These are phyloP conservation scores for Talaromyces sp. DNA, from an alignment of 2,329 filamentous ascomycete species.

Conservation along the genomic window DNA sequence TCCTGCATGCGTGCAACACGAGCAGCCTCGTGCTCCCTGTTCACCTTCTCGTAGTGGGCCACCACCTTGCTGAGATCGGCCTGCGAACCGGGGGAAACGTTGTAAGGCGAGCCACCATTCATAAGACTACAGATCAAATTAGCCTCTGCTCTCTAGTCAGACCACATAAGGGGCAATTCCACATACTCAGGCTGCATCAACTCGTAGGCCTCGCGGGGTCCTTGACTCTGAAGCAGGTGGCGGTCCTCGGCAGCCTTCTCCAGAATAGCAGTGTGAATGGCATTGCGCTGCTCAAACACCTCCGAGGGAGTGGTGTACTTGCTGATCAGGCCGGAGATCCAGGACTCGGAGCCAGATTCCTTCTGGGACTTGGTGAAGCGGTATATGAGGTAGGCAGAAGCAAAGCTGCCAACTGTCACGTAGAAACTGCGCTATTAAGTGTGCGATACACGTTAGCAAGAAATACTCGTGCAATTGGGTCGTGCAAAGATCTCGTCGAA, in stretches of 20 bases:
- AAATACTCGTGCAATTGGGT: constrained; percentile 8
- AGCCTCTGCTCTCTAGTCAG: constrained; percentile 8
- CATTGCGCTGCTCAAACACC: constrained; percentile 59
- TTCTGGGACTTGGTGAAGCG: constrained; percentile 41
- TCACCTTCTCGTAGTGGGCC: constrained; percentile 63
- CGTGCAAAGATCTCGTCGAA: constrained; percentile 9
- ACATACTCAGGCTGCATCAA: constrained; percentile 68
- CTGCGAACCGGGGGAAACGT: constrained; percentile 63
- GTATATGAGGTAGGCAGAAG: constrained; percentile 48
- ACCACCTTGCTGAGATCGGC: constrained; percentile 63
- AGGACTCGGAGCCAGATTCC: constrained; percentile 43
- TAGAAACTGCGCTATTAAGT: constrained; percentile 51
- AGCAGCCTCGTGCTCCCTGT: constrained; percentile 59
- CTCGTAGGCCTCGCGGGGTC: constrained; percentile 50
- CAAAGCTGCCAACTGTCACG: constrained; percentile 47
- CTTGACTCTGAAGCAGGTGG: constrained; percentile 58
- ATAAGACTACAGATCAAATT: constrained; percentile 53
- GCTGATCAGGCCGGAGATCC: constrained; percentile 54
- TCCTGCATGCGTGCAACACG: constrained; percentile 53
- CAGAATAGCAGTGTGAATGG: constrained; percentile 61
- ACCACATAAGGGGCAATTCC: not conserved
- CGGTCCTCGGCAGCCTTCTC: constrained; percentile 66
- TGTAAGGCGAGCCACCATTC: constrained; percentile 65
- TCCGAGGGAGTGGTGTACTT: constrained; percentile 59
- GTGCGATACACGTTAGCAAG: constrained; percentile 21